A percentile compares a stretch with the other conserved stretches of the same genome.
phyloP scores from a whole-genome alignment of 2,329 filamentous ascomycete species.

The Colletotrichum trifolii region DNA sequence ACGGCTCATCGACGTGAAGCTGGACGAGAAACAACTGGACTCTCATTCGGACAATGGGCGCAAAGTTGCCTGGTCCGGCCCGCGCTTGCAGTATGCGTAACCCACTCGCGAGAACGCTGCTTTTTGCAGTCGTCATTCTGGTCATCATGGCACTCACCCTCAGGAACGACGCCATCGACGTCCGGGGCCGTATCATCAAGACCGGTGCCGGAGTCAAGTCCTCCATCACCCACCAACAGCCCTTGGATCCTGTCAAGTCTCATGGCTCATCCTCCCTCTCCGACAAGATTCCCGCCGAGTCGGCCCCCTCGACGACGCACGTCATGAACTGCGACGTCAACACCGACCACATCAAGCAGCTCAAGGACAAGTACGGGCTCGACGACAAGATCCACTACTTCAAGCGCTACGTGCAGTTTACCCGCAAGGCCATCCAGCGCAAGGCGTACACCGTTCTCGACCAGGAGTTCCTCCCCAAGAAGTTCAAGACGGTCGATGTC shows the following conservation, averaged over 20 bases:
- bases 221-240: slow-evolving; percentile 43
- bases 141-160: slow-evolving; percentile 55
- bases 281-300: slow-evolving; percentile 44
- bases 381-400: slow-evolving; percentile 65
- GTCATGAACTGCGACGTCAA: slow-evolving; percentile 63
- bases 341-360: slow-evolving; percentile 54
- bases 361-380: slow-evolving; percentile 60
- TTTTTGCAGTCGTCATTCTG: slow-evolving; percentile 56
- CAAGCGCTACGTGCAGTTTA: slow-evolving; percentile 65
- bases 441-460: slow-evolving; percentile 63
- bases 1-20: slow-evolving; percentile 11
- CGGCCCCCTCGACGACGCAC: slow-evolving; percentile 41
- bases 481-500: slow-evolving; percentile 61
- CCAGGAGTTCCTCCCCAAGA: slow-evolving; percentile 58
- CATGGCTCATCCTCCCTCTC: slow-evolving; percentile 38
- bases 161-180: slow-evolving; percentile 52
- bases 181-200: slow-evolving; percentile 54
- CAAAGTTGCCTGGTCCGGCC: slow-evolving; percentile 51
- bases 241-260: slow-evolving; percentile 38
- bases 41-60: slow-evolving; percentile 47
- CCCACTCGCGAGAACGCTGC: slow-evolving; percentile 56
- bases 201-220: slow-evolving; percentile 50
- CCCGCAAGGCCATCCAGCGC: slow-evolving; percentile 60
- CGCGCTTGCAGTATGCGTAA: slow-evolving; percentile 62
- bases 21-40: slow-evolving; percentile 33